Evolutionary conservation across 108 stramenopile genomes (phyloP).

Genomic region (Nitzschia inconspicua): DNA sequence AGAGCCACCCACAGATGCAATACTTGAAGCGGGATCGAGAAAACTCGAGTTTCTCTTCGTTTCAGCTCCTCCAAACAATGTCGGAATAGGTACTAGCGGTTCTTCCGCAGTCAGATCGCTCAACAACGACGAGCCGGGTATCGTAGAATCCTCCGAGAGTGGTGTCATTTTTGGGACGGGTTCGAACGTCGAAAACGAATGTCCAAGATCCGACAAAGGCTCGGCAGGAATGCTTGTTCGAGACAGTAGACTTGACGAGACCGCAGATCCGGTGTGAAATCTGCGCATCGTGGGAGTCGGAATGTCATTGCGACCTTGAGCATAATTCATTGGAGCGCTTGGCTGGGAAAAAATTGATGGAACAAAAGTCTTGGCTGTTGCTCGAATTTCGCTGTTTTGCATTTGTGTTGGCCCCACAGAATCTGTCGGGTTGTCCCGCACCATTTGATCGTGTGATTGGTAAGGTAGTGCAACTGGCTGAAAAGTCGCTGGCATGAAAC

Average conservation of each 20-base stretch:
- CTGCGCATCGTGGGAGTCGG: no score
- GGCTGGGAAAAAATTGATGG: constrained; percentile 41
- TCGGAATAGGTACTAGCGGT: not conserved
- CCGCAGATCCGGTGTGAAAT: no score
- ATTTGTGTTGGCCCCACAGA: not conserved
- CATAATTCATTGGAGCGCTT: no score
- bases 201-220: not conserved
- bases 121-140: constrained; percentile 10
- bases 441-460: not conserved
- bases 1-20: not conserved
- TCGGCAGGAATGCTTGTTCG: no score
- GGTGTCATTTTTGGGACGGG: constrained; percentile 1
- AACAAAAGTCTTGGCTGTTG: constrained; percentile 74
- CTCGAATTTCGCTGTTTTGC: constrained; percentile 63
- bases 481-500: constrained; percentile 25
- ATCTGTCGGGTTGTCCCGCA: not conserved
- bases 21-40: constrained; percentile 1
- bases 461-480: not conserved
- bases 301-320: no score
- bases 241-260: no score
- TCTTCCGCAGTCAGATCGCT: not conserved
- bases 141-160: constrained; percentile 3
- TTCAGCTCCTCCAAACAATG: constrained; percentile 1
- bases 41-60: not conserved
- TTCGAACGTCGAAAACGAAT: not conserved